These are phyloP conservation scores for Skeletonema potamos DNA, from an alignment of 108 stramenopile genomes.

Conservation along the genomic window DNA sequence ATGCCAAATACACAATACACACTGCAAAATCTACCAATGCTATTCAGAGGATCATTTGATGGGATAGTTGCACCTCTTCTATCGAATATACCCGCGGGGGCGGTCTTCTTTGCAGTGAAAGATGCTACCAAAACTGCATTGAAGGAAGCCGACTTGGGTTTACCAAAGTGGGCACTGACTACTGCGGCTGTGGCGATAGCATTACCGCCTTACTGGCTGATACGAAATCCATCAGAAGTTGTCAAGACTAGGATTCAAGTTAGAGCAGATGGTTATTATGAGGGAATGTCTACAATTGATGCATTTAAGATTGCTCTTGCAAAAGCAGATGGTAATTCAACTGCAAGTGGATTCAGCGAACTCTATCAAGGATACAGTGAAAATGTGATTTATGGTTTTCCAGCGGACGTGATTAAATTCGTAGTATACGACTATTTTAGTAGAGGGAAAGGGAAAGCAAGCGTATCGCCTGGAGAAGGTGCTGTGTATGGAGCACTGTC, in stretches of 20 bases:
- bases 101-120: conserved; percentile 81
- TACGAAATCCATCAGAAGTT: conserved; percentile 85
- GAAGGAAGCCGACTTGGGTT: conserved; percentile 19
- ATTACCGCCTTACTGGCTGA: conserved; percentile 71
- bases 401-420: conserved; percentile 85
- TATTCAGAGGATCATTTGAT: conserved; percentile 62
- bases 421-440: conserved; percentile 64
- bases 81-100: conserved; percentile 76
- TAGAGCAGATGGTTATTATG: conserved; percentile 53
- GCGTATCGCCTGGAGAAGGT: conserved; percentile 62
- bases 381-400: conserved; percentile 78
- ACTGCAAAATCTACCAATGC: conserved; percentile 23
- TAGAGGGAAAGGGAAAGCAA: conserved; percentile 29
- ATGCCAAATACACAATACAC: conserved; percentile 70
- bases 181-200: conserved; percentile 67
- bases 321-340: background rate
- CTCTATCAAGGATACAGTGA: conserved; percentile 79
- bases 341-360: conserved; percentile 27
- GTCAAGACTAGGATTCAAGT: conserved; percentile 82
- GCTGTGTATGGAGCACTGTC: conserved; percentile 70
- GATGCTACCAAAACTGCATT: conserved; percentile 65
- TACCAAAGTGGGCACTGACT: conserved; percentile 61
- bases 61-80: conserved; percentile 65
- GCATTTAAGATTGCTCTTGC: conserved; percentile 47
- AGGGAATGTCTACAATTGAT: conserved; percentile 50